Evolutionary conservation across 1,284 basidiomycete species (phyloP), one percentile per base, ranked within the genome.

Genomic region (Malassezia cuniculi): DNA sequence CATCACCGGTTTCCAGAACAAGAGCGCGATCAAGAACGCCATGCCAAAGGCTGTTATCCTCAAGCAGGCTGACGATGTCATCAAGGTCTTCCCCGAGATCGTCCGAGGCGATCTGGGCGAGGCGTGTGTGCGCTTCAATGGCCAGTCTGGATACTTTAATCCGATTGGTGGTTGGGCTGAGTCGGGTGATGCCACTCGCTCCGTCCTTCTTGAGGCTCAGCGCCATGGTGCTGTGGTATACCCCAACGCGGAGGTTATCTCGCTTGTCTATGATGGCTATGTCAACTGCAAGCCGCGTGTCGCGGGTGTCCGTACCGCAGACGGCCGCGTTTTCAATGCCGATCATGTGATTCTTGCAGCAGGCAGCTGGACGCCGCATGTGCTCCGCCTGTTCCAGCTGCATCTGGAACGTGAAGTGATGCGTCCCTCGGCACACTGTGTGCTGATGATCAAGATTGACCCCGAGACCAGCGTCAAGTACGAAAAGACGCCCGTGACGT

Each of bases 131-230:
- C 36, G 45, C 9, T 41, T 58, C 33, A 55, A 20, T 10, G 3
- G 47, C 6, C 50, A 57, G 25, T 50, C 50, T 5, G 77, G 77
- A 0, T 89, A 83, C 61, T 57, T 80, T 33, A 90, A 87, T 60
- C 71, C 70, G 2, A 77, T 82, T 26, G 78, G 81, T 1, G 87
- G 87, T 3, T 94, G 87, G 87, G 83, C 77, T 1, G 74, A 81
- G 60, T 82, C 86, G 2, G 73, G 75, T 1, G 75, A 79, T 52
- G 83, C 80, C 1, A 66, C 84, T 6, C 57, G 69, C 5, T 68
- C 75, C 9, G 69, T 83, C 42, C 74, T 81, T 36, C 62, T 69
- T 25, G 75, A 73, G 39, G 78, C 87, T 3, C 56, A 56, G 6
- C 55, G 69, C 5, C 70, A 79, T n/a, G 79, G 79, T 0, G 82